Evolutionary conservation across 371 early-diverging fungal species (phyloP), one percentile per base, ranked within the genome.

Genomic region (Actinomortierella ambigua): DNA sequence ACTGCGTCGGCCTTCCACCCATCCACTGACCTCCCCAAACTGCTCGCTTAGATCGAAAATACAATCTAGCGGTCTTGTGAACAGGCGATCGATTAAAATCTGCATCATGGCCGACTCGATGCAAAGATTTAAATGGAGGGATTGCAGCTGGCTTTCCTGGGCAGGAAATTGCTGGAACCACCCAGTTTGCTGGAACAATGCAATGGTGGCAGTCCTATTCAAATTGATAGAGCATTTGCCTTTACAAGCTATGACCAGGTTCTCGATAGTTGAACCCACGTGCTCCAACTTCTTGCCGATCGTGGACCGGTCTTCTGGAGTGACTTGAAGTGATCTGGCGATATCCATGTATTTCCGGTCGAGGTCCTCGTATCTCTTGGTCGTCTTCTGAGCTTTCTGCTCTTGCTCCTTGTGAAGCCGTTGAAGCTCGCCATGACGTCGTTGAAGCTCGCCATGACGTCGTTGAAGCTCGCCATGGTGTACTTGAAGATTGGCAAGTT

Each of bases 301-400:
- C 9, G 61, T 67, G 9, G 67, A 67, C 17, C 7, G 5, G 15
- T 67, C 61, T 23, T 61, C 53, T 28, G 17, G 39, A 8, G 67
- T 48, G 53, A 61, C 53, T 4, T 49, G 53, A 46, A 67, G 47
- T 24, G 61, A 42, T 29, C 61, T 56, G 8, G 50, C 57, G 23
- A 61, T 23, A 26, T 51, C 61, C 67, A 61, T 57, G 24, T 67
- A 61, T 24, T 61, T 59, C 43, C 53, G 48, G 57, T 60, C 48
- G 34, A 66, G 34, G 1, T 61, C 50, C 2, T 53, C 53, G 57
- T 61, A 60, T 7, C 52, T 39, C 29, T 48, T 43, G 50, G 26
- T 44, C n/a, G n/a, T n/a, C n/a, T n/a, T n/a, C n/a, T n/a, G n/a
- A n/a, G n/a, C n/a, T n/a, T n/a, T n/a, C n/a, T n/a, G n/a, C n/a